phyloP scores from a whole-genome alignment of 306 rosid species.

The Sophora flavescens region DNA sequence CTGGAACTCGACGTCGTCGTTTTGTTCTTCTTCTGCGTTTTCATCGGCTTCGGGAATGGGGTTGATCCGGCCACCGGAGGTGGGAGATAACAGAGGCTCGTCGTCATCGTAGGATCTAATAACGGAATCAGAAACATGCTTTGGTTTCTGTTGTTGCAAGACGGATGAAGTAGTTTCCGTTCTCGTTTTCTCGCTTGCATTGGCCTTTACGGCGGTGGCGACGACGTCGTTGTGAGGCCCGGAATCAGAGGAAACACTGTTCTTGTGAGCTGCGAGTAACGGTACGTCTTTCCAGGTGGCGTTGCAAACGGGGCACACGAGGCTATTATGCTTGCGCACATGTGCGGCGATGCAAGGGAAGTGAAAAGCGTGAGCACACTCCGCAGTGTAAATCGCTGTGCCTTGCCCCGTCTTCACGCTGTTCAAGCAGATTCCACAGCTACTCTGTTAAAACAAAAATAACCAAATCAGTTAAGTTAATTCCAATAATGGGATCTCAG shows the following conservation, averaged over 20 bases:
- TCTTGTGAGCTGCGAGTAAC: conserved; percentile 73
- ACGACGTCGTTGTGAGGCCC: conserved; percentile 39
- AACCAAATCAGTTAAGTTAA: background rate
- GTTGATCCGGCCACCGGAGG: conserved; percentile 58
- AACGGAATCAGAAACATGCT: conserved; percentile 41
- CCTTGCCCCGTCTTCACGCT: conserved; percentile 97
- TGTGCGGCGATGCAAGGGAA: conserved; percentile 86
- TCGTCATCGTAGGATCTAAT: conserved; percentile 73
- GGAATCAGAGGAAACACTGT: conserved; percentile 43
- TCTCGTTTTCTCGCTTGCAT: conserved; percentile 33
- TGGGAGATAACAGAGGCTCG: conserved; percentile 69
- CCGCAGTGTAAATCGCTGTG: conserved; percentile 97
- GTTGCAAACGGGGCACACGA: conserved; percentile 90
- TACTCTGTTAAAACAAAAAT: conserved; percentile 61
- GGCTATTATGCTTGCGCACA: conserved; percentile 72
- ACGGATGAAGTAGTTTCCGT: conserved; percentile 41
- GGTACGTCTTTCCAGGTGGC: conserved; percentile 89
- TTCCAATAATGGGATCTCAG: background rate
- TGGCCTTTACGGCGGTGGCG: conserved; percentile 18
- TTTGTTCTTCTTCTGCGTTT: conserved; percentile 49
- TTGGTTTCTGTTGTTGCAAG: conserved; percentile 16
- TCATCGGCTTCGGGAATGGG: conserved; percentile 83
- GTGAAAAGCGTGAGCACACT: conserved; percentile 91
- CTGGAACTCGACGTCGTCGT: conserved; percentile 73
- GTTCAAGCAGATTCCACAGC: conserved; percentile 92